phyloP scores from a whole-genome alignment of 2,329 filamentous ascomycete genomes.

The Pseudogymnoascus sp. region DNA sequence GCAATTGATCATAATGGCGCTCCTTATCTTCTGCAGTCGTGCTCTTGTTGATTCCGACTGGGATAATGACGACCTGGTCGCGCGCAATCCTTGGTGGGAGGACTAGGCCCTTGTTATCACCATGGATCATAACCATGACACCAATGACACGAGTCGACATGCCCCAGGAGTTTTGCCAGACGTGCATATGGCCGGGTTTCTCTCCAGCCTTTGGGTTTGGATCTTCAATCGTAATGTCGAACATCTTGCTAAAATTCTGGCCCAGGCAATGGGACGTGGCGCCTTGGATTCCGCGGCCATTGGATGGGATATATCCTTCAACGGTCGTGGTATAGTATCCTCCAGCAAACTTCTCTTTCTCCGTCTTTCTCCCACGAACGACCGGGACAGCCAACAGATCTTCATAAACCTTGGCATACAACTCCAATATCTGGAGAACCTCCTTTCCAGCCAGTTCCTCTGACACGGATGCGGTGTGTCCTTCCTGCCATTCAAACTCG shows the following conservation, averaged over 20 bases:
- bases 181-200: slow-evolving; percentile 72
- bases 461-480: slow-evolving; percentile 71
- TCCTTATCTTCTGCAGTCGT: slow-evolving; percentile 72
- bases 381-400: slow-evolving; percentile 91
- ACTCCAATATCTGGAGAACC: slow-evolving; percentile 86
- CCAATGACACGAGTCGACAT: slow-evolving; percentile 94
- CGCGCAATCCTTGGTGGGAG: slow-evolving; percentile 86
- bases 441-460: slow-evolving; percentile 76
- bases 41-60: slow-evolving; percentile 88
- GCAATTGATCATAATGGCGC: slow-evolving; percentile 69
- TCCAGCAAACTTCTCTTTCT: slow-evolving; percentile 97
- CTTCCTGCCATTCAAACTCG: slow-evolving; percentile 98
- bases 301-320: slow-evolving; percentile 93
- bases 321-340: slow-evolving; percentile 95
- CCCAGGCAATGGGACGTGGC: slow-evolving; percentile 86
- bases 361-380: slow-evolving; percentile 86
- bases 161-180: slow-evolving; percentile 99
- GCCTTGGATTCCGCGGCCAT: slow-evolving; percentile 93
- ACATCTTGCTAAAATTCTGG: slow-evolving; percentile 99
- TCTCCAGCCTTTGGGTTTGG: slow-evolving; percentile 65
- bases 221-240: slow-evolving; percentile 94
- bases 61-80: slow-evolving; percentile 78
- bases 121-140: slow-evolving; percentile 98
- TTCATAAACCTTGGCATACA: slow-evolving; percentile 88
- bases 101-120: slow-evolving; percentile 91